phyloP scores from a whole-genome alignment of 768 basidiomycete genomes.

The Mycena metata region DNA sequence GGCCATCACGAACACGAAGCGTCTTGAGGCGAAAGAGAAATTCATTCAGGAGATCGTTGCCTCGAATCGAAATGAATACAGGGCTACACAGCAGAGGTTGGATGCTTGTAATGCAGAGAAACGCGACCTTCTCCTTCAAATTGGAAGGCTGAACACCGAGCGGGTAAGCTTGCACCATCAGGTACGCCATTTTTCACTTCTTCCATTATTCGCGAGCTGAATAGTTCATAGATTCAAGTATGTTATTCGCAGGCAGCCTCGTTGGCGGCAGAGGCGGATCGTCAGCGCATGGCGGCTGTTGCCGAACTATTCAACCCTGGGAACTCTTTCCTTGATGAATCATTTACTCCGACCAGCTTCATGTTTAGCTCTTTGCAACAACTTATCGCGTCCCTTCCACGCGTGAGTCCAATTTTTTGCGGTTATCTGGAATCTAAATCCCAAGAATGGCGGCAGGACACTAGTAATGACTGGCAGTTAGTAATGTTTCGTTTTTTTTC shows the following conservation, averaged over 20 bases:
- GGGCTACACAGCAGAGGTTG: neutral
- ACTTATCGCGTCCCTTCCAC: conserved; percentile 25
- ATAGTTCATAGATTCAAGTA: conserved; percentile 12
- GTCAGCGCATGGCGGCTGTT: conserved; percentile 32
- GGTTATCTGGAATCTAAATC: neutral
- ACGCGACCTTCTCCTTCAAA: neutral
- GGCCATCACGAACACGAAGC: neutral
- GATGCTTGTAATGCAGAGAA: conserved; percentile 15
- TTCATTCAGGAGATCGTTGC: conserved; percentile 16
- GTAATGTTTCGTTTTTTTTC: neutral
- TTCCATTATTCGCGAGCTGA: neutral
- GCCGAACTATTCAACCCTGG: conserved; percentile 34
- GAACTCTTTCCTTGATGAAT: conserved; percentile 30
- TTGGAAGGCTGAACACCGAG: conserved; percentile 10
- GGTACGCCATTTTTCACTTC: conserved; percentile 15
- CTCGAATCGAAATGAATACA: conserved; percentile 5
- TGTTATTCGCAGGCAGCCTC: conserved; percentile 39
- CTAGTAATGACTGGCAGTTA: conserved; percentile 14
- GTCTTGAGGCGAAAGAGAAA: conserved; percentile 14
- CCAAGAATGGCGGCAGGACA: neutral
- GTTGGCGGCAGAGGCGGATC: conserved; percentile 41
- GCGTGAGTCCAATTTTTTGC: conserved; percentile 19
- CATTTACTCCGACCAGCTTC: conserved; percentile 33
- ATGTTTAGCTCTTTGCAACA: conserved; percentile 7
- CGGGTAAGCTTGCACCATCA: conserved; percentile 21